Evolutionary conservation across 169 alveolate genomes (phyloP).

Genomic region (Eimeria necatrix): DNA sequence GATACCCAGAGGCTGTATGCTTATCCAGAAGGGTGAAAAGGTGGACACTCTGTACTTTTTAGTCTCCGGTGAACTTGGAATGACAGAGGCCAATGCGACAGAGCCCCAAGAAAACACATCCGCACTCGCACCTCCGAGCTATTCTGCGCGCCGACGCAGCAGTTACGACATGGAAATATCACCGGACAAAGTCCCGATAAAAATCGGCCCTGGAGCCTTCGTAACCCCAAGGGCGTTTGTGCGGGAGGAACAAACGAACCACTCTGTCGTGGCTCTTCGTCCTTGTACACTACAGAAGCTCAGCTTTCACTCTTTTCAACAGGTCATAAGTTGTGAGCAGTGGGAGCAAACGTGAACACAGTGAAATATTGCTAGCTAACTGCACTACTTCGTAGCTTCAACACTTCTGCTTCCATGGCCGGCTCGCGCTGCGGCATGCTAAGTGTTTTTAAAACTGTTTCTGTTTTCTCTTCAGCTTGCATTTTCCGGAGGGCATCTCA

Average conservation of each 20-base stretch:
- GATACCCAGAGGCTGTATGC: conserved; percentile 52
- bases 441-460: too few relatives aligned
- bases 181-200: background rate
- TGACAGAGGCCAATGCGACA: conserved; percentile 25
- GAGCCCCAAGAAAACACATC: background rate
- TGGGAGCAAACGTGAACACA: background rate
- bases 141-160: conserved; percentile 18
- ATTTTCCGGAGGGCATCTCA: conserved; percentile 70
- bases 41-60: conserved; percentile 70
- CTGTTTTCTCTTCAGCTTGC: conserved; percentile 3
- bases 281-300: conserved; percentile 71
- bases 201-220: conserved; percentile 41
- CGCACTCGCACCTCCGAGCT: background rate
- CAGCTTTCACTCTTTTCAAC: conserved; percentile 73
- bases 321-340: conserved; percentile 50
- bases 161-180: conserved; percentile 50
- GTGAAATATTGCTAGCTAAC: background rate
- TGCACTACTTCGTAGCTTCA: background rate
- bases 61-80: conserved; percentile 60
- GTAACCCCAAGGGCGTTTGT: conserved; percentile 71
- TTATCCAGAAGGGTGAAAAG: conserved; percentile 69
- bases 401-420: background rate
- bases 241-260: conserved; percentile 47
- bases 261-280: conserved; percentile 56
- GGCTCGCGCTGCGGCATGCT: too few relatives aligned